These are phyloP conservation scores for Plasmodium coatneyi DNA, from an alignment of 169 alveolate species.

Conservation along the genomic window DNA sequence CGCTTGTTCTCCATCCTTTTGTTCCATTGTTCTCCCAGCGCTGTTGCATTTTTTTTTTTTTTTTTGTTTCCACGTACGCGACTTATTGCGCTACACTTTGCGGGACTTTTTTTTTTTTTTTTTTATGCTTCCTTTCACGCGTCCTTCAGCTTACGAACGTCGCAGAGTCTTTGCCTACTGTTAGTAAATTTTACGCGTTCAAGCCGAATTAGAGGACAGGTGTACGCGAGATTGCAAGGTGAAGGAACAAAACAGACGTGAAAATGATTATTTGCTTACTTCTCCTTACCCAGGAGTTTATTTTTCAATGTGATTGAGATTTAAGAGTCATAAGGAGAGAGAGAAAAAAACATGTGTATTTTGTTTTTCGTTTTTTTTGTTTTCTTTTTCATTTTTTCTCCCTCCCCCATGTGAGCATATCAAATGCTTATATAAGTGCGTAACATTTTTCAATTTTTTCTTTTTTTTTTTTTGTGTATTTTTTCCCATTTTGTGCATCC, in stretches of 20 bases:
- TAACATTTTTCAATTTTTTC: not conserved
- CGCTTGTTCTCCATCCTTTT: not conserved
- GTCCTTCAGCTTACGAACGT: not conserved
- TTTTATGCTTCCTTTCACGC: not conserved
- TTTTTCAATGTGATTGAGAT: constrained; percentile 25
- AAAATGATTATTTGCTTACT: not conserved
- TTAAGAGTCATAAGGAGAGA: not conserved
- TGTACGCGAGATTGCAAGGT: not conserved
- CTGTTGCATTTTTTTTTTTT: constrained; percentile 6
- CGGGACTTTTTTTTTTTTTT: not conserved
- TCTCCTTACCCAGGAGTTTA: not conserved
- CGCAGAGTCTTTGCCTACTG: not conserved
- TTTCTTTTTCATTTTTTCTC: not conserved
- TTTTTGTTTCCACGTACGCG: not conserved
- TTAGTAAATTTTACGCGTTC: not conserved
- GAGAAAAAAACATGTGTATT: not conserved
- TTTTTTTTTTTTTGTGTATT: not conserved
- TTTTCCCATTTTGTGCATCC: constrained; percentile 13
- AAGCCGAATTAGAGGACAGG: not conserved
- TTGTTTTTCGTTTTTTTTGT: not conserved
- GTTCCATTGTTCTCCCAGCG: not conserved
- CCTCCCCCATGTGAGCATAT: not conserved
- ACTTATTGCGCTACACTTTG: not conserved
- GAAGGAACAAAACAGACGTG: not conserved
- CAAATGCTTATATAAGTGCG: not conserved